Evolutionary conservation across 108 stramenopile species (phyloP), one percentile per base, ranked within the genome.

Genomic region (Conticribra guillardii): DNA sequence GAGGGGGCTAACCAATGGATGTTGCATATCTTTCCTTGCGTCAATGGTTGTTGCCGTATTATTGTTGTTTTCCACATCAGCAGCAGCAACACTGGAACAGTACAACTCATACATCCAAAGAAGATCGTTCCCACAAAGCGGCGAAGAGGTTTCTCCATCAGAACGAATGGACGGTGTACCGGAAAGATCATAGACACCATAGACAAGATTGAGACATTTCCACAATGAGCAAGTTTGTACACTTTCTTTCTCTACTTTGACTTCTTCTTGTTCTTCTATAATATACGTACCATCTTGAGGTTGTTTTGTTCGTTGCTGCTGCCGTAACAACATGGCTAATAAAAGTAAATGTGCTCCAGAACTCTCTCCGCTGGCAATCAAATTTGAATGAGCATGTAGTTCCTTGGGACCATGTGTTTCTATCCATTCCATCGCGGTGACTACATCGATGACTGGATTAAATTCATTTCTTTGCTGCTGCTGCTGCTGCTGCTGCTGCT

Each of bases 281-380:
- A n/a, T n/a, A n/a, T n/a, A n/a, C n/a, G n/a, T n/a, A n/a, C 57
- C 7, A 18, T 60, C 8, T 30, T 22, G 41, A 23, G 22, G n/a
- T 11, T 37, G 18, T 60, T 60, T 8, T 1, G 24, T 44, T 11
- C 19, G 9, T 23, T 32, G 1, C 14, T 17, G 68, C 54, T 69
- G 74, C 26, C 79, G 51, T 15, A 46, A 41, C 18, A 80, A 23
- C 79, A 80, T 80, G 22, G 79, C 67, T n/a, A 75, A 41, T 47
- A 80, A 7, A 7, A 80, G 33, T 41, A 80, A 64, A 63, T 80
- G 79, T 4, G 79, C 79, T 9, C 79, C 79, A 21, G 73, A 75
- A 56, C 79, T 80, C 31, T 80, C 79, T 19, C 79, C 79, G 50
- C 68, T 75, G 22, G 60, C 79, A 21, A 80, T 73, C 61, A 60